Evolutionary conservation across 225 moss, liverwort and hornwort species (phyloP), one percentile per base, ranked within the genome.

Genomic region (Straminergon stramineum): DNA sequence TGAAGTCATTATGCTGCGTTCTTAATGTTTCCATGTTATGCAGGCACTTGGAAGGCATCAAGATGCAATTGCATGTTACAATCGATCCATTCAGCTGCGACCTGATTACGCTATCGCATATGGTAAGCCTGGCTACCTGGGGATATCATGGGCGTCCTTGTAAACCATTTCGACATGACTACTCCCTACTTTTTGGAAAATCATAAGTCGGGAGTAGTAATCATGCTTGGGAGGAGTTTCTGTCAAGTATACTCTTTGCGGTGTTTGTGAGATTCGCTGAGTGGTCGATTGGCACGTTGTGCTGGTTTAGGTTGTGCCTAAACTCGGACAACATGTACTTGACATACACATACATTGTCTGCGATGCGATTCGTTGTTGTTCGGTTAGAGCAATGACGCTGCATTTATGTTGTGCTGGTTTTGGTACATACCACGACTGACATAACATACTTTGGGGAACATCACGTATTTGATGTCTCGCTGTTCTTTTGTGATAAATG

Each of bases 51-150:
- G 97, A 85, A 94, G 94, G 90, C 97, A 95, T 84, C 97, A 95
- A 74, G 99, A 99, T 64, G 99, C 99, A 34, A 97, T 99, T 83
- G 84, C 81, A 32, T 97, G 95, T 84, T 99, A 99, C 87, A 94
- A 96, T 87, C 94, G 96, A 85, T 96, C 99, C 51, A 97, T 99
- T 83, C 97, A 97, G 85, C 92, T 99, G 92, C 95, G 95, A 55
- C 99, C 97, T 82, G 95, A 97, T 90, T 97, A 97, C 92, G 97
- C 97, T 62, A 97, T 97, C 60, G 99, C 97, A 87, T 99, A 97
- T 87, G 99, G 97, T 99, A 97, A 91, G 96, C 81, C 86, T 82
- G 85, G 58, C 77, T 86, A 91, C 87, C 79, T 58, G 79, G 86
- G 82, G 75, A 86, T 68, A 83, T 71, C 32, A 21, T 90, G 81